A percentile compares a stretch with the other conserved stretches of the same genome.
phyloP scores from a whole-genome alignment of 106 monocot genomes.

The Dendrobium chrysotoxum region DNA sequence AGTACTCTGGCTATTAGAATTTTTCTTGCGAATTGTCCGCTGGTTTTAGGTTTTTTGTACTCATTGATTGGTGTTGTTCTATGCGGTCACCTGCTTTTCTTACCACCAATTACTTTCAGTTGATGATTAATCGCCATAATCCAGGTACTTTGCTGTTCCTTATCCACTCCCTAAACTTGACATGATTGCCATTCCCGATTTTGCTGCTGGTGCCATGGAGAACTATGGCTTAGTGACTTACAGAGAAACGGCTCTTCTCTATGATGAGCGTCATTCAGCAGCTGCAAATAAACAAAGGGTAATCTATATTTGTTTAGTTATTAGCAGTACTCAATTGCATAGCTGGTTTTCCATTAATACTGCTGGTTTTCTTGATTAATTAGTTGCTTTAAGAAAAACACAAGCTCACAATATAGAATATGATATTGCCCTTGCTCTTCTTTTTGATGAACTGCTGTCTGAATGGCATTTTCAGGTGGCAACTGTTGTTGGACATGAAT shows the following conservation, averaged over 20 bases:
- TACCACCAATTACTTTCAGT: not conserved
- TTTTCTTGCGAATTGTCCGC: not conserved
- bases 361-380: not conserved
- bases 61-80: not conserved
- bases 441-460: not conserved
- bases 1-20: not conserved
- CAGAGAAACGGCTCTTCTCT: conserved; percentile 74
- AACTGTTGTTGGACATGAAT: conserved; percentile 86
- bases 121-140: conserved; percentile 3
- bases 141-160: conserved; percentile 72
- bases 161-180: conserved; percentile 93
- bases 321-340: not conserved
- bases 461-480: conserved; percentile 51
- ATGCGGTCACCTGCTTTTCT: not conserved
- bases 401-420: not conserved
- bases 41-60: not conserved
- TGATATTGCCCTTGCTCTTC: not conserved
- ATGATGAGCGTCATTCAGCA: conserved; percentile 75
- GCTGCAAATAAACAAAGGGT: conserved; percentile 82
- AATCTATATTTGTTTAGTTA: not conserved
- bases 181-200: conserved; percentile 98
- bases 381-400: not conserved
- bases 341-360: not conserved
- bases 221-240: conserved; percentile 97
- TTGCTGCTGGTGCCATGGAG: conserved; percentile 95